Evolutionary conservation across 2,329 filamentous ascomycete genomes (phyloP).

Genomic region (Xylaria sp.): DNA sequence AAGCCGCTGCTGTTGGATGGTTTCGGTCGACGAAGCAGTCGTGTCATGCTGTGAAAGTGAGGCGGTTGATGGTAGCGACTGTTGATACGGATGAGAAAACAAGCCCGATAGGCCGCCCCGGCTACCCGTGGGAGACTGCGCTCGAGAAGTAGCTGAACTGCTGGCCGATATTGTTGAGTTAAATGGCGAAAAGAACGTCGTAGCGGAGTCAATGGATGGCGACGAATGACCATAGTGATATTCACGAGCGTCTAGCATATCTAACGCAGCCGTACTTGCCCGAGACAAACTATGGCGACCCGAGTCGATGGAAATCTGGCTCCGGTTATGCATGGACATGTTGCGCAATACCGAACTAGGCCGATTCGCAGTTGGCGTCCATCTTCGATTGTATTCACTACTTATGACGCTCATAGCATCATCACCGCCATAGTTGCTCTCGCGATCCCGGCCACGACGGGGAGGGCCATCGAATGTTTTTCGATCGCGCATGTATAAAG

Average conservation of each 20-base stretch:
- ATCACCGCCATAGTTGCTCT: slow-evolving; percentile 59
- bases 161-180: slow-evolving; percentile 74
- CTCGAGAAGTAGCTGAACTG: slow-evolving; percentile 67
- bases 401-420: slow-evolving; percentile 66
- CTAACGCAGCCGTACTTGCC: slow-evolving; percentile 67
- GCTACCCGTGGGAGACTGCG: slow-evolving; percentile 71
- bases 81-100: slow-evolving; percentile 58
- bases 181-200: slow-evolving; percentile 91
- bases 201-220: slow-evolving; percentile 78
- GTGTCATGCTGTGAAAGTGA: slow-evolving; percentile 70
- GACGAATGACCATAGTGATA: slow-evolving; percentile 76
- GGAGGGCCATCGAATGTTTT: slow-evolving; percentile 63
- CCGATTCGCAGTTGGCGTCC: slow-evolving; percentile 56
- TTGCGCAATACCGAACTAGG: slow-evolving; percentile 66
- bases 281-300: slow-evolving; percentile 70
- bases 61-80: slow-evolving; percentile 57
- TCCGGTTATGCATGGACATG: slow-evolving; percentile 70
- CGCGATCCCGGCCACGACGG: slow-evolving; percentile 56
- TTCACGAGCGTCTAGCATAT: slow-evolving; percentile 76
- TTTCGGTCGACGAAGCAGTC: slow-evolving; percentile 74
- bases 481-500: slow-evolving; percentile 84
- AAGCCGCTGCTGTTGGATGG: slow-evolving; percentile 69
- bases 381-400: slow-evolving; percentile 65
- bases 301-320: slow-evolving; percentile 77
- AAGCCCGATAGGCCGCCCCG: slow-evolving; percentile 66